A percentile compares a stretch with the other conserved stretches of the same genome.
Evolutionary conservation across 2,329 filamentous ascomycete genomes (phyloP).

Genomic region (Scedosporium boydii): DNA sequence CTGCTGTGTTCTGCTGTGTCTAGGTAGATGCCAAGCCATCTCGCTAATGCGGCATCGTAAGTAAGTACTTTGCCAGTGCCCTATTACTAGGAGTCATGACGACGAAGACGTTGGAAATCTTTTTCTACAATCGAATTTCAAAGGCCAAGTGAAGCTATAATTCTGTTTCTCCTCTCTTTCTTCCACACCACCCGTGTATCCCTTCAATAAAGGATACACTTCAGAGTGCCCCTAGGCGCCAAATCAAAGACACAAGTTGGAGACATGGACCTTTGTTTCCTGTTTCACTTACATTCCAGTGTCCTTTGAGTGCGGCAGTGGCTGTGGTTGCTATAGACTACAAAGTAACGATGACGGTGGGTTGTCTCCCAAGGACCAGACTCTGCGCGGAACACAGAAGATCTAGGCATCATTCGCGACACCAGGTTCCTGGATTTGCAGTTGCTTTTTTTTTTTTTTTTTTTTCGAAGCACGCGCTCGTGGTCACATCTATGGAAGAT

Average conservation of each 20-base stretch:
- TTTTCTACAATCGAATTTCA: too few species aligned
- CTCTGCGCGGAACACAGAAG: neutral
- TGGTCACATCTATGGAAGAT: too few species aligned
- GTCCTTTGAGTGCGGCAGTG: neutral
- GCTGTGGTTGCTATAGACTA: neutral
- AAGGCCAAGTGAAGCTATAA: too few species aligned
- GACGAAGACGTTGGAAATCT: too few species aligned
- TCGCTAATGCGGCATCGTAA: neutral
- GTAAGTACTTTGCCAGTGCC: neutral
- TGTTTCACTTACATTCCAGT: neutral
- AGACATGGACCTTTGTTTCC: neutral
- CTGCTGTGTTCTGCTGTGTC: neutral
- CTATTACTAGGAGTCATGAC: neutral
- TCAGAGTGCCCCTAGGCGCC: neutral
- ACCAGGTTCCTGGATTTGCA: too few species aligned
- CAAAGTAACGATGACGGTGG: neutral
- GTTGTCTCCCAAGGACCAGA: too few species aligned
- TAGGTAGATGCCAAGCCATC: neutral
- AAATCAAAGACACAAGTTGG: neutral
- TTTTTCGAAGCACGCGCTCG: too few species aligned
- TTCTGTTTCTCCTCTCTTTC: too few species aligned
- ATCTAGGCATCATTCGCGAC: too few species aligned
- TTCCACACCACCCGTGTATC: too few species aligned
- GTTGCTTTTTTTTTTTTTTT: too few species aligned
- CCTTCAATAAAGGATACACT: neutral